Percentiles rank a stretch among this genome's conserved stretches.
Conservation (phyloP, 305 asterid species). For the Fraxinus velutina region DNA sequence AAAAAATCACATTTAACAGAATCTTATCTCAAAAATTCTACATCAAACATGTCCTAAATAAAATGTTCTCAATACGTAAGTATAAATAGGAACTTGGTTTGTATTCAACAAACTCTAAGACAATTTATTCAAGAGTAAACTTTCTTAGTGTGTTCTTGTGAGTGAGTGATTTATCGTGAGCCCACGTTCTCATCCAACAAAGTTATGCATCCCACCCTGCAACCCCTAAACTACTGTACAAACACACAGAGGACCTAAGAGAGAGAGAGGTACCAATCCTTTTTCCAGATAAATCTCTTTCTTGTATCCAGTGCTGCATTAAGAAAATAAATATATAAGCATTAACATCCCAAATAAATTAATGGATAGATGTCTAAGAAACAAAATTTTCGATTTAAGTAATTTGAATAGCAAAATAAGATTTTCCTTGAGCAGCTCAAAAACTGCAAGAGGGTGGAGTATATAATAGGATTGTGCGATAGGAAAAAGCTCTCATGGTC, state of each 20-base stretch:
- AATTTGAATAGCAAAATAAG: background rate
- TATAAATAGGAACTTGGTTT: background rate
- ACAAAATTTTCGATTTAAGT: background rate
- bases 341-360: slow-evolving; percentile 11
- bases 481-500: background rate
- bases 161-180: background rate
- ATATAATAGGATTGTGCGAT: background rate
- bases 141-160: background rate
- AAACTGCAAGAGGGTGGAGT: background rate
- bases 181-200: background rate
- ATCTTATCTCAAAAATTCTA: background rate
- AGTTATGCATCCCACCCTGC: background rate
- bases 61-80: background rate
- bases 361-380: background rate
- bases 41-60: background rate
- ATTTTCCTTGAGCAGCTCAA: slow-evolving; percentile 1
- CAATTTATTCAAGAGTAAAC: background rate
- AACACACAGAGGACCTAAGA: background rate
- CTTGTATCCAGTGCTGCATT: slow-evolving; percentile 84
- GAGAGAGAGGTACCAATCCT: slow-evolving; percentile 52
- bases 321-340: slow-evolving; percentile 12
- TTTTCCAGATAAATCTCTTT: slow-evolving; percentile 75
- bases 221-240: background rate
- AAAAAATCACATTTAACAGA: background rate
- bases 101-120: background rate